Evolutionary conservation across 345 rosid species (phyloP), one percentile per base, ranked within the genome.

Genomic region (Aquilaria sinensis): DNA sequence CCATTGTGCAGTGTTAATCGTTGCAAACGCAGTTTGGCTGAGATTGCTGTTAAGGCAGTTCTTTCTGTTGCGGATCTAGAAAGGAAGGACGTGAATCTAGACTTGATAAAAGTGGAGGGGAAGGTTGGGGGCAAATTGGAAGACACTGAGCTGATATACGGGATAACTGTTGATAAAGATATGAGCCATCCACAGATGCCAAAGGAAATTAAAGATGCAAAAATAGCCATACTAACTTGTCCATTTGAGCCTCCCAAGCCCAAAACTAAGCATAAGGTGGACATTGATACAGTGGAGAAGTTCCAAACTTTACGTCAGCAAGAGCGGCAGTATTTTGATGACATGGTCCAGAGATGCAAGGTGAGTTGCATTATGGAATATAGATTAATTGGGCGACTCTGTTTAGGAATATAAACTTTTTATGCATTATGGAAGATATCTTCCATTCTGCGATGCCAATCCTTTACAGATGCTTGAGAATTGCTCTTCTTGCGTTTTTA

Each of bases 181-280:
- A 91, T 86, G 90, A 88, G 96, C 72, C 97, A 91, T 76, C 97
- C 96, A 0, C 97, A 91, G 80, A 91, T 91, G 97, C 96, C 97
- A 3, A 91, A 91, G 77, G 71, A 58, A 34, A 91, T 91, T 76
- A 80, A 81, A 75, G 87, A 53, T 75, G 97, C 94, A 2, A 90
- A 86, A 69, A 91, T 91, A 81, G 97, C 96, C 52, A 91, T 91
- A 64, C 68, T 91, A 83, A 91, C 97, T 9, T 91, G 97, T 71
- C 88, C 97, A 34, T 88, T 91, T 76, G 96, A 88, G 78, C 96
- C 97, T 53, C 96, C 97, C 1, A 91, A 91, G 84, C 96, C 97
- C 1, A 88, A 91, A 77, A 91, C 97, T 51, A 91, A 91, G 58
- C 97, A 91, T 80, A 91, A 91, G 96, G 91, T 91, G 75, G 97